phyloP scores from a whole-genome alignment of 768 basidiomycete genomes.

The Lactifluus volemus region DNA sequence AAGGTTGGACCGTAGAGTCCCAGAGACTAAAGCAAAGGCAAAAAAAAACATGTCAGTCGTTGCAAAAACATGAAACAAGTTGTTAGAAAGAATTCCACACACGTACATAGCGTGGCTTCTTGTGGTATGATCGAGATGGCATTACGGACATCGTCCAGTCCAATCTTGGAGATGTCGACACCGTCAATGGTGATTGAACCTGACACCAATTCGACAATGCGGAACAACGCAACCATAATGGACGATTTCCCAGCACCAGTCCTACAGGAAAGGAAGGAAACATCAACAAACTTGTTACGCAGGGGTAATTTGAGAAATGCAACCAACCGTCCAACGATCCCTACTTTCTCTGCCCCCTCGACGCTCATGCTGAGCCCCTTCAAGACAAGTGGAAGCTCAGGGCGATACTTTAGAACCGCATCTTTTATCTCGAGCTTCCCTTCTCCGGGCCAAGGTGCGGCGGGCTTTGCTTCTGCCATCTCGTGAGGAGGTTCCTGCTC shows the following conservation, averaged over 20 bases:
- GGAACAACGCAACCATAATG: conserved; percentile 82
- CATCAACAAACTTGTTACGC: background rate
- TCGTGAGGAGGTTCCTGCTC: conserved; percentile 77
- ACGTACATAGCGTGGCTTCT: conserved; percentile 40
- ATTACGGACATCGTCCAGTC: conserved; percentile 61
- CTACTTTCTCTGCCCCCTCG: conserved; percentile 78
- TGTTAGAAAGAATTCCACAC: conserved; percentile 27
- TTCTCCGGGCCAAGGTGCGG: conserved; percentile 60
- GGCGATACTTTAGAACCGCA: conserved; percentile 74
- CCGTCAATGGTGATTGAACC: conserved; percentile 77
- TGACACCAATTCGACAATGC: conserved; percentile 69
- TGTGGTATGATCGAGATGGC: conserved; percentile 77
- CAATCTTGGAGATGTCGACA: conserved; percentile 75
- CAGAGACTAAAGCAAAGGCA: conserved; percentile 48
- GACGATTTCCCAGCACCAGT: conserved; percentile 89
- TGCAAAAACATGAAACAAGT: background rate
- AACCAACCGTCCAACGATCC: conserved; percentile 64
- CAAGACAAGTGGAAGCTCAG: conserved; percentile 83
- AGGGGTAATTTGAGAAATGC: background rate
- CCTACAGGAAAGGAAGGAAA: conserved; percentile 12
- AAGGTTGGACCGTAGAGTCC: conserved; percentile 77
- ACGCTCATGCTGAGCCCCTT: conserved; percentile 70
- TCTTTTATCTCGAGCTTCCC: conserved; percentile 70
- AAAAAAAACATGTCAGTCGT: background rate
- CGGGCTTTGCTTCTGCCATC: conserved; percentile 49